phyloP scores from a whole-genome alignment of 306 rosid species.

The Vicia sativa region DNA sequence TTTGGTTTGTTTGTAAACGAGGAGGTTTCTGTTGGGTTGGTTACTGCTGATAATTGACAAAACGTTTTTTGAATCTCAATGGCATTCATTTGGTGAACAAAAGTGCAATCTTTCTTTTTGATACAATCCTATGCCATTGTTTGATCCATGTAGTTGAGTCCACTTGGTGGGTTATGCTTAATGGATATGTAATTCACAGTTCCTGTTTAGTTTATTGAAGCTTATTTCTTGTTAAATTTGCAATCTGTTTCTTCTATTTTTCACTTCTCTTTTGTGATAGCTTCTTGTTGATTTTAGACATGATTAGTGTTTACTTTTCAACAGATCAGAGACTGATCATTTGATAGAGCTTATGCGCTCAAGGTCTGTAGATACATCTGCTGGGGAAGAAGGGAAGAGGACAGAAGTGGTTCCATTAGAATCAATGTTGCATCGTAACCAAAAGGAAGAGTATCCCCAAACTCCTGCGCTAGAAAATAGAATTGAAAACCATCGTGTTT shows the following conservation, averaged over 20 bases:
- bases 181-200: conserved; percentile 6
- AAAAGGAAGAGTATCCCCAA: conserved; percentile 46
- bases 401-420: conserved; percentile 50
- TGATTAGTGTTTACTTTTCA: conserved; percentile 29
- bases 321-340: conserved; percentile 87
- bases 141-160: conserved; percentile 3
- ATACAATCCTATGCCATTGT: not conserved
- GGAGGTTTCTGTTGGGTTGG: not conserved
- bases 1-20: conserved; percentile 1
- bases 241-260: conserved; percentile 19
- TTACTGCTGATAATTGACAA: not conserved
- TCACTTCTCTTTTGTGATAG: conserved; percentile 1
- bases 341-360: conserved; percentile 79
- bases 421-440: conserved; percentile 38
- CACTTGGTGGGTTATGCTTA: conserved; percentile 17
- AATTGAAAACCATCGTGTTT: conserved; percentile 42
- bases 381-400: conserved; percentile 48
- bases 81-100: conserved; percentile 2
- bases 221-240: conserved; percentile 12
- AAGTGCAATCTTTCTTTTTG: not conserved
- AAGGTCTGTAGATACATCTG: conserved; percentile 55
- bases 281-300: conserved; percentile 16
- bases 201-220: conserved; percentile 15
- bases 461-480: conserved; percentile 51
- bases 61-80: conserved; percentile 3